Evolutionary conservation across 768 basidiomycete genomes (phyloP).

Genomic region (Leccinum uliginosum): DNA sequence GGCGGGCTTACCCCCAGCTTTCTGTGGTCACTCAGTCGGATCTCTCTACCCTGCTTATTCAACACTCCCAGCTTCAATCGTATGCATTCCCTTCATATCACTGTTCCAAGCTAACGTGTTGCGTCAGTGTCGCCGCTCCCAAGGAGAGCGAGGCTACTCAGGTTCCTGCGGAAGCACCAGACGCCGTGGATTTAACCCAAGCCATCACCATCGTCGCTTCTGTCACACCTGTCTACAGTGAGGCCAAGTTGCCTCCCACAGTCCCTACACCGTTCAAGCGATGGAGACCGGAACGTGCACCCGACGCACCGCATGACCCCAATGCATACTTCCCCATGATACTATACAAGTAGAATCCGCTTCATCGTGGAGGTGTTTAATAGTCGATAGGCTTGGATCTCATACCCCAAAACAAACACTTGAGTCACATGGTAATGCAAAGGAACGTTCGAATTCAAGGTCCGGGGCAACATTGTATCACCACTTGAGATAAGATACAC

Average conservation of each 20-base stretch:
- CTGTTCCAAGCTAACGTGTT: conserved; percentile 7
- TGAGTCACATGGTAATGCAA: background rate
- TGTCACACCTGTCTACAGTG: conserved; percentile 53
- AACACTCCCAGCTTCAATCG: conserved; percentile 65
- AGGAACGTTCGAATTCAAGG: too few relatives aligned
- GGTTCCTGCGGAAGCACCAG: conserved; percentile 42
- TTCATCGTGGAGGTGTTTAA: background rate
- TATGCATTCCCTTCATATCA: conserved; percentile 37
- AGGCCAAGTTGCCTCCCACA: conserved; percentile 65
- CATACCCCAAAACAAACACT: conserved; percentile 26
- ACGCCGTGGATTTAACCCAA: conserved; percentile 58
- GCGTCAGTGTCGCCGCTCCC: conserved; percentile 51
- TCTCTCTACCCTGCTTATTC: conserved; percentile 73
- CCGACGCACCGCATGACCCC: conserved; percentile 79
- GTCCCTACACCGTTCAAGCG: conserved; percentile 64
- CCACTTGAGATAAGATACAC: too few relatives aligned
- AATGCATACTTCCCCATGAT: conserved; percentile 82
- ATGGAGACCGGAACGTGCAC: conserved; percentile 70
- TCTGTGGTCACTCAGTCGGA: conserved; percentile 85
- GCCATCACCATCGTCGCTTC: conserved; percentile 67
- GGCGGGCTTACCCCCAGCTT: conserved; percentile 87
- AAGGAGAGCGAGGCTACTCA: conserved; percentile 35
- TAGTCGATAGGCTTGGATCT: conserved; percentile 25
- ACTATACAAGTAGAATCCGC: conserved; percentile 45
- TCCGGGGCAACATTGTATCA: too few relatives aligned